Percentiles rank a stretch among this genome's conserved stretches.
Evolutionary conservation across 2,329 filamentous ascomycete genomes (phyloP).

Genomic region (Fusarium floridanum): DNA sequence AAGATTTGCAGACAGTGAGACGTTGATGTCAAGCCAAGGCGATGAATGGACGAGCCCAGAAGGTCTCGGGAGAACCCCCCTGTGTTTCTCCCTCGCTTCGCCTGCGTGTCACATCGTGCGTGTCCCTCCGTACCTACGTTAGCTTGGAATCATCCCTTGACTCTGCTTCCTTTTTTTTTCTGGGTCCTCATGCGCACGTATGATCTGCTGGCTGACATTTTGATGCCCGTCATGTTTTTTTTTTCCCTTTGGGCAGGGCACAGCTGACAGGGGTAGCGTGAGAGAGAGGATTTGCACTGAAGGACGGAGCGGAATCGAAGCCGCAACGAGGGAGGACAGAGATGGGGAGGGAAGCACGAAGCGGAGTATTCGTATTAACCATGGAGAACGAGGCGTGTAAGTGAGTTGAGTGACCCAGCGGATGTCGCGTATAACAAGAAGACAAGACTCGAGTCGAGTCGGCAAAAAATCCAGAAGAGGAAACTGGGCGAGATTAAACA

Average conservation of each 20-base stretch:
- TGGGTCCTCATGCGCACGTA: slow-evolving; percentile 9
- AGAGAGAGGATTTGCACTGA: not conserved
- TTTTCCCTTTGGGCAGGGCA: not conserved
- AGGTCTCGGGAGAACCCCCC: slow-evolving; percentile 19
- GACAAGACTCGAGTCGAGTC: slow-evolving; percentile 18
- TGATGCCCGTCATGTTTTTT: slow-evolving; percentile 25
- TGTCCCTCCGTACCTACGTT: slow-evolving; percentile 20
- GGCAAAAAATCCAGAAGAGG: slow-evolving; percentile 18
- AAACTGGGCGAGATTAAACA: slow-evolving; percentile 11
- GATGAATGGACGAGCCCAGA: slow-evolving; percentile 6
- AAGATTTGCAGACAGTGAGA: not conserved
- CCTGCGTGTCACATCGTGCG: slow-evolving; percentile 8
- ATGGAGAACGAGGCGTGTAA: slow-evolving; percentile 4
- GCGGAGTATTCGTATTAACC: slow-evolving; percentile 3
- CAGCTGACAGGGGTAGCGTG: not conserved
- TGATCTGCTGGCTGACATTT: slow-evolving; percentile 10
- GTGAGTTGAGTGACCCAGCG: not conserved
- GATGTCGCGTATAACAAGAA: slow-evolving; percentile 21
- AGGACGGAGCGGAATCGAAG: slow-evolving; percentile 1
- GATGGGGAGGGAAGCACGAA: not conserved
- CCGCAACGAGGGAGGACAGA: not conserved
- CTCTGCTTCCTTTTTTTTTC: not conserved
- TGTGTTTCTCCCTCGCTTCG: slow-evolving; percentile 8
- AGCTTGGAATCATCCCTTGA: slow-evolving; percentile 5
- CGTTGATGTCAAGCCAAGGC: not conserved